Percentiles rank a stretch among this genome's conserved stretches.
Conservation (phyloP, 768 basidiomycete genomes). For the Leccinum disarticulatum region DNA sequence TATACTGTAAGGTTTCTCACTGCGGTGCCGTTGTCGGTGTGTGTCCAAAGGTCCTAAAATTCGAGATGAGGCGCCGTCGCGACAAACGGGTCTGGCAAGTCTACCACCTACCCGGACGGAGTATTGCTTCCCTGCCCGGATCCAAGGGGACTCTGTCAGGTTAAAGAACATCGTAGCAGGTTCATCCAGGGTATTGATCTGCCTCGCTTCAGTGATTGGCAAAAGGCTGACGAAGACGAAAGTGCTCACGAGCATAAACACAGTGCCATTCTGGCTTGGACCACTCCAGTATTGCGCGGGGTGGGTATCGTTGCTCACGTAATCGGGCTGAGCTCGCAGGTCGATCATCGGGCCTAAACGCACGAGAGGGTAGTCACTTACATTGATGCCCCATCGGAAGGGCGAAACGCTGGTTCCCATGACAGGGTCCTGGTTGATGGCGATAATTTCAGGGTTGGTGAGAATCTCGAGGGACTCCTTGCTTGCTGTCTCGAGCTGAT, state of each 20-base stretch:
- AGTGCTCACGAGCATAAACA: constrained; percentile 60
- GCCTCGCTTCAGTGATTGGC: neutral
- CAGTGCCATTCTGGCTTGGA: constrained; percentile 58
- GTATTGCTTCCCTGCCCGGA: constrained; percentile 65
- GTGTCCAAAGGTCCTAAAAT: constrained; percentile 66
- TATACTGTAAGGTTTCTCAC: constrained; percentile 55
- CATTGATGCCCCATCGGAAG: constrained; percentile 69
- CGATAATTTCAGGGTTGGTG: constrained; percentile 62
- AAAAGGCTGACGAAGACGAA: neutral
- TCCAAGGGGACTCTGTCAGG: constrained; percentile 69
- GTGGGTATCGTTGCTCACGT: constrained; percentile 42
- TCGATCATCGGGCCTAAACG: neutral
- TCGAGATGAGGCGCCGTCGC: neutral
- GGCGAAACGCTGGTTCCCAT: constrained; percentile 62
- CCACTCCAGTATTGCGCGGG: constrained; percentile 78
- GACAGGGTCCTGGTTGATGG: constrained; percentile 67
- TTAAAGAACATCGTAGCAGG: constrained; percentile 60
- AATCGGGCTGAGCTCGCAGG: constrained; percentile 32
- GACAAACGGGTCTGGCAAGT: neutral
- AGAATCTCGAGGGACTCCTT: constrained; percentile 54
- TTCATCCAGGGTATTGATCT: constrained; percentile 62
- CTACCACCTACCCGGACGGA: constrained; percentile 52
- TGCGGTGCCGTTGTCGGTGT: constrained; percentile 68
- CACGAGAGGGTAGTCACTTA: constrained; percentile 30
- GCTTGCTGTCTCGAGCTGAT: constrained; percentile 50